Base-by-base conservation (phyloP, 1,139 yeast genomes). In the Yamadazyma trypodendri region DNA sequence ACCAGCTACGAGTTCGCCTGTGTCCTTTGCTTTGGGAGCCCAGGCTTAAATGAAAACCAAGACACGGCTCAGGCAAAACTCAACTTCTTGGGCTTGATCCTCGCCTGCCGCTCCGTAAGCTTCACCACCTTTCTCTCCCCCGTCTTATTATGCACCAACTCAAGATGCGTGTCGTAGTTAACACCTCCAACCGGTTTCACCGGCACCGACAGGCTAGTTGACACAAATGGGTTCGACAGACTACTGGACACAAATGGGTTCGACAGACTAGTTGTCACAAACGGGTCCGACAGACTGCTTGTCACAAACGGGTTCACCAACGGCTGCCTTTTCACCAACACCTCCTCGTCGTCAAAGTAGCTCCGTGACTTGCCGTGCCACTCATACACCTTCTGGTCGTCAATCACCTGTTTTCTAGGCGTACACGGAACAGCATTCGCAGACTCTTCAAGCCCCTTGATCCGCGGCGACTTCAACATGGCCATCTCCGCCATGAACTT, bases 1-100 rank as follows among this genome's bases (percentile, higher is more conserved):
- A n/a, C 25, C 25, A 23, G 25, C 25, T 23, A n/a, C n/a, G n/a
- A n/a, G n/a, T n/a, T n/a, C n/a, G n/a, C n/a, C n/a, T n/a, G n/a
- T n/a, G n/a, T n/a, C n/a, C n/a, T n/a, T n/a, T n/a, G n/a, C n/a
- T n/a, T n/a, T n/a, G n/a, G n/a, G n/a, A n/a, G n/a, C n/a, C 23
- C 23, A 20, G 8, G 20, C 23, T 11, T 4, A n/a, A 15, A 29
- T 6, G 9, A 31, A 5, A 20, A 12, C n/a, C 15, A 23, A 23
- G 10, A n/a, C 11, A 6, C 21, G 21, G 10, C 28, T 11, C n/a
- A n/a, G 14, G 31, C 9, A 24, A 68, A 68, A 42, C 62, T 65
- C 51, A 70, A 60, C 44, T 62, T 68, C 48, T 64, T 67, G 16
- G 76, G 77, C 43, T 62, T 62, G 32, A 68, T 61, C 34, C 55